Conservation (phyloP, 257 asterid genomes). For the Solanum bulbocastanum region DNA sequence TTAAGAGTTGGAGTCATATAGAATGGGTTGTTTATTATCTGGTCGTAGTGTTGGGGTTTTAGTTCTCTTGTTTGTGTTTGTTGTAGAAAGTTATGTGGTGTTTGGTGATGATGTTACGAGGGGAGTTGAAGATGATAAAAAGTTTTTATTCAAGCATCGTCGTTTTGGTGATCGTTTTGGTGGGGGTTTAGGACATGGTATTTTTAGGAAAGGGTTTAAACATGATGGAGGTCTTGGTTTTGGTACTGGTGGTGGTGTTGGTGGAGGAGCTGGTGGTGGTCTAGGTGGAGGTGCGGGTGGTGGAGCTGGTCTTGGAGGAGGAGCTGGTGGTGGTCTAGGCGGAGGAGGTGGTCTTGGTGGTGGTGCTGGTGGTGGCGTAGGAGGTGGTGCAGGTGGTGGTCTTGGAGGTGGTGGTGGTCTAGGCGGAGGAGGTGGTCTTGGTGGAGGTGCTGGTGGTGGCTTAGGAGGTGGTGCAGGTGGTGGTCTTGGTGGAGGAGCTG, state of each 20-base stretch:
- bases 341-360: conserved; percentile 12
- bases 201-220: background rate
- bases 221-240: background rate
- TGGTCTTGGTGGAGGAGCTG: conserved; percentile 7
- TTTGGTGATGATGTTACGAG: conserved; percentile 15
- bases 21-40: background rate
- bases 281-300: background rate
- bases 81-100: conserved; percentile 7
- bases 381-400: conserved; percentile 4
- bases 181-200: conserved; percentile 7
- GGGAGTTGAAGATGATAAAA: conserved; percentile 24
- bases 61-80: background rate
- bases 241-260: conserved; percentile 1
- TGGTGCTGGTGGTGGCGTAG: conserved; percentile 11
- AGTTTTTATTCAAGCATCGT: background rate
- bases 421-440: background rate
- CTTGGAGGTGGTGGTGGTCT: background rate
- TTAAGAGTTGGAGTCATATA: background rate
- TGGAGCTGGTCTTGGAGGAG: background rate
- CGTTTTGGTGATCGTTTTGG: background rate
- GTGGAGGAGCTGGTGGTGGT: conserved; percentile 12
- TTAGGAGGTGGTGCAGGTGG: conserved; percentile 21
- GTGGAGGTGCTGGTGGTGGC: background rate
- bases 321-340: background rate
- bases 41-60: background rate